These are phyloP conservation scores for Epichloe hybrida DNA, from an alignment of 2,329 filamentous ascomycete species.

Conservation along the genomic window DNA sequence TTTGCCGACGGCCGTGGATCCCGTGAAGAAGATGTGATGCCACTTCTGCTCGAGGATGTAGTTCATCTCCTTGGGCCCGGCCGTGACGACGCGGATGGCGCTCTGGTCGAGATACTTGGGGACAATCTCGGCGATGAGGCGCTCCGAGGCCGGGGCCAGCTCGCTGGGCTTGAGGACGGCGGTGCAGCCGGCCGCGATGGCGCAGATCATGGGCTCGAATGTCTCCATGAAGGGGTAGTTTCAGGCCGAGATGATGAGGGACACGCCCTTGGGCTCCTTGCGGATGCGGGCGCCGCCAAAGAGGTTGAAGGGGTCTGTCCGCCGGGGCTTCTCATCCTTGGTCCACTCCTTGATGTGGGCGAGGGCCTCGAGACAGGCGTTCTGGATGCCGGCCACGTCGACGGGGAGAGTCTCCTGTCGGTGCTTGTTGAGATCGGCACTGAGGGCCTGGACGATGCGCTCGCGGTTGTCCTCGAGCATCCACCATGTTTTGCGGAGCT, in stretches of 20 bases:
- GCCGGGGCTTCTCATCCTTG: conserved; percentile 17
- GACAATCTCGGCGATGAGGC: conserved; percentile 25
- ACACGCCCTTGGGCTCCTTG: conserved; percentile 29
- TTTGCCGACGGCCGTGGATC: conserved; percentile 23
- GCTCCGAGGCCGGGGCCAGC: conserved; percentile 19
- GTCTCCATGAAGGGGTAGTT: conserved; percentile 29
- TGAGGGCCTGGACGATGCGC: conserved; percentile 18
- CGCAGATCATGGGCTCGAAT: conserved; percentile 26
- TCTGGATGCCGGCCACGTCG: conserved; percentile 19
- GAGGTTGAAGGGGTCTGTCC: conserved; percentile 16
- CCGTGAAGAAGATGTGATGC: conserved; percentile 33
- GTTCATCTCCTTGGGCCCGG: conserved; percentile 23
- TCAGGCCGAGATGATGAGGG: conserved; percentile 32
- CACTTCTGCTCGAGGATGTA: conserved; percentile 24
- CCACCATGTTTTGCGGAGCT: conserved; percentile 28
- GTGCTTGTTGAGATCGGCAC: conserved; percentile 22
- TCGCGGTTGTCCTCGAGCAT: conserved; percentile 26
- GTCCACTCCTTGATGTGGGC: conserved; percentile 26
- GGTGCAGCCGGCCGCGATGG: conserved; percentile 28
- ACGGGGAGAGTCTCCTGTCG: conserved; percentile 18
- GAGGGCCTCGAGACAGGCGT: conserved; percentile 23
- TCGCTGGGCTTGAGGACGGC: conserved; percentile 32
- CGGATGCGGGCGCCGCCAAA: conserved; percentile 20
- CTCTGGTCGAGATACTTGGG: conserved; percentile 27
- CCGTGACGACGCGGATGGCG: conserved; percentile 23